These are phyloP conservation scores for Gypsophila paniculata DNA, from an alignment of 179 eudicot genomes.

Conservation along the genomic window DNA sequence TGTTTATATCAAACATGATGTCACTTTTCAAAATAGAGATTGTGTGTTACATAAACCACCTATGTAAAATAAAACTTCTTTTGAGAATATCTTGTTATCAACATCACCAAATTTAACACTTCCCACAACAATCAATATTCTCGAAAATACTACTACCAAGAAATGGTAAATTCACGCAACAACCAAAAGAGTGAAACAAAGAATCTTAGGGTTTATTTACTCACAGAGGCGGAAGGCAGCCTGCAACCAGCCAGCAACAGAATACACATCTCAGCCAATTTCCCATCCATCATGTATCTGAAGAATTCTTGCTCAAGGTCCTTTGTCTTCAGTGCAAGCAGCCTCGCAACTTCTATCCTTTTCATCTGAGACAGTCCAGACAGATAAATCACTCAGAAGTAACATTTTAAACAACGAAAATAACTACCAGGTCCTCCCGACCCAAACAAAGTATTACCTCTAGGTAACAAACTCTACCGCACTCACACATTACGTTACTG, in stretches of 20 bases:
- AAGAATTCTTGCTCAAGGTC: constrained; percentile 6
- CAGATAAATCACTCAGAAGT: neutral
- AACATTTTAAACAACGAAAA: neutral
- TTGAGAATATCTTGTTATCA: too few species aligned
- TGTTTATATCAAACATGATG: too few species aligned
- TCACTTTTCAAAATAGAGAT: too few species aligned
- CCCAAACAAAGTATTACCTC: neutral
- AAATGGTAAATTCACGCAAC: too few species aligned
- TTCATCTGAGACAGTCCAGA: neutral
- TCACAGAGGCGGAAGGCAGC: constrained; percentile 6
- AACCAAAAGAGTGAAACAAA: too few species aligned
- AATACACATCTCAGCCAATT: neutral
- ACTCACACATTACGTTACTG: neutral
- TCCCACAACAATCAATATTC: too few species aligned
- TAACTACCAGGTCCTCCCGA: neutral
- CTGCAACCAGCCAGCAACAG: constrained; percentile 9
- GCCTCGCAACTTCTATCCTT: neutral
- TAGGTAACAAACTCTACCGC: constrained; percentile 1
- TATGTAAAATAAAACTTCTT: too few species aligned
- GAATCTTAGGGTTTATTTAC: neutral
- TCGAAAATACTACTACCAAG: too few species aligned
- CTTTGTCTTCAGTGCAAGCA: neutral
- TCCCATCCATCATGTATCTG: neutral
- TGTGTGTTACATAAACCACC: too few species aligned
- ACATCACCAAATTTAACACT: too few species aligned